Conservation (phyloP, 345 rosid species). For the Turritis glabra region DNA sequence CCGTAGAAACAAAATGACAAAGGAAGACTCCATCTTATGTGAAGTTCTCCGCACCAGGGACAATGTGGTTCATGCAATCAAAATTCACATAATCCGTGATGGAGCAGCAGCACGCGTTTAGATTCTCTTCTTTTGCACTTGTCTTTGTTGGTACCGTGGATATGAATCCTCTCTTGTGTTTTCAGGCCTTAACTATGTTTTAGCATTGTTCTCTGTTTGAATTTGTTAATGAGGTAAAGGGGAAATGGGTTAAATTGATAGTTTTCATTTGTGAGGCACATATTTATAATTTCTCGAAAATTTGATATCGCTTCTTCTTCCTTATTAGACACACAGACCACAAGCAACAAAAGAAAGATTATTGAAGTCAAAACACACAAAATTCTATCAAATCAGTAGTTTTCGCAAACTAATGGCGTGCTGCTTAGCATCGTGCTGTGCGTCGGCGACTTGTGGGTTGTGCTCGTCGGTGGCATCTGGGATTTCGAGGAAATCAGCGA, state of each 20-base stretch:
- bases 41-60: neutral
- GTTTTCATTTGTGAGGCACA: neutral
- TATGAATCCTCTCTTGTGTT: no score
- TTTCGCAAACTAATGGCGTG: constrained; percentile 54
- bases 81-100: neutral
- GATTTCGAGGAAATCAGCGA: constrained; percentile 74
- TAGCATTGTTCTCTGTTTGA: no score
- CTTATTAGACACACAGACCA: neutral
- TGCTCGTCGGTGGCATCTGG: constrained; percentile 91
- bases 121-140: neutral
- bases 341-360: neutral
- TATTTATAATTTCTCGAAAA: neutral
- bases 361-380: neutral
- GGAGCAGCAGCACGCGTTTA: neutral
- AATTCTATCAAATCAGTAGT: neutral
- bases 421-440: constrained; percentile 74
- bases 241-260: neutral
- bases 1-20: neutral
- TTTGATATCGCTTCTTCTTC: neutral
- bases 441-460: constrained; percentile 83
- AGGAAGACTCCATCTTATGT: neutral
- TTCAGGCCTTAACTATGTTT: no score
- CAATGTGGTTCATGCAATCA: neutral
- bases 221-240: no score
- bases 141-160: no score